Conservation (phyloP, 2,329 filamentous ascomycete genomes). For the Bretziella fagacearum region DNA sequence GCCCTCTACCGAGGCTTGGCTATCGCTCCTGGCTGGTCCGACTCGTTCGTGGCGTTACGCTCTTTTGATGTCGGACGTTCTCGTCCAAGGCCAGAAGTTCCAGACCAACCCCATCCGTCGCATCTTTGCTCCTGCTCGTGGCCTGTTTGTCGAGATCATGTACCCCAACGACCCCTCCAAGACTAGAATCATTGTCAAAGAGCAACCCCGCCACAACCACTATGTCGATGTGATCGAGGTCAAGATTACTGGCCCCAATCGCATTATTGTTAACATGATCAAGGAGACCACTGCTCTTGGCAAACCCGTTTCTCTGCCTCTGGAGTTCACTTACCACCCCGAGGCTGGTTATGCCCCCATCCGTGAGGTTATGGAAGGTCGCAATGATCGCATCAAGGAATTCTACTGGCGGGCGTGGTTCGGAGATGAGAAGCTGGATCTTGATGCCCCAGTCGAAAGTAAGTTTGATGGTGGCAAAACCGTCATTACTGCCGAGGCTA, state of each 20-base stretch:
- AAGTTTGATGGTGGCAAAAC: constrained; percentile 80
- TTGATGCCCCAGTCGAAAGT: constrained; percentile 69
- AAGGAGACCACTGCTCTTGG: constrained; percentile 82
- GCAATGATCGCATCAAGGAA: constrained; percentile 97
- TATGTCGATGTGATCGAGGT: constrained; percentile 80
- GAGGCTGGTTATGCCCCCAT: constrained; percentile 97
- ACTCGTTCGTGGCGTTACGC: constrained; percentile 88
- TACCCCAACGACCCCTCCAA: constrained; percentile 67
- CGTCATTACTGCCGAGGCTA: constrained; percentile 76
- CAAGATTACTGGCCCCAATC: constrained; percentile 53
- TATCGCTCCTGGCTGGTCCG: constrained; percentile 70
- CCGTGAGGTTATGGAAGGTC: constrained; percentile 83
- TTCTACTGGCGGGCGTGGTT: constrained; percentile 99
- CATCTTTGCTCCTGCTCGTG: constrained; percentile 71
- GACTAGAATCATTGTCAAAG: constrained; percentile 73
- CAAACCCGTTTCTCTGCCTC: constrained; percentile 62
- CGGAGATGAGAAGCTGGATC: constrained; percentile 64
- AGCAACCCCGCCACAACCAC: constrained; percentile 72
- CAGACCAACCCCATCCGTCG: constrained; percentile 91
- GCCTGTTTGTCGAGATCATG: constrained; percentile 75
- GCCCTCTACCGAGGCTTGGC: constrained; percentile 68
- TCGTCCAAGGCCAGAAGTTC: constrained; percentile 91
- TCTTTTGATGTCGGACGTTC: constrained; percentile 80
- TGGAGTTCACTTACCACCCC: constrained; percentile 85
- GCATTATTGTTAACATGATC: constrained; percentile 78